A percentile compares a stretch with the other conserved stretches of the same genome.
Conservation (phyloP, 345 rosid species). For the Orychophragmus violaceus region DNA sequence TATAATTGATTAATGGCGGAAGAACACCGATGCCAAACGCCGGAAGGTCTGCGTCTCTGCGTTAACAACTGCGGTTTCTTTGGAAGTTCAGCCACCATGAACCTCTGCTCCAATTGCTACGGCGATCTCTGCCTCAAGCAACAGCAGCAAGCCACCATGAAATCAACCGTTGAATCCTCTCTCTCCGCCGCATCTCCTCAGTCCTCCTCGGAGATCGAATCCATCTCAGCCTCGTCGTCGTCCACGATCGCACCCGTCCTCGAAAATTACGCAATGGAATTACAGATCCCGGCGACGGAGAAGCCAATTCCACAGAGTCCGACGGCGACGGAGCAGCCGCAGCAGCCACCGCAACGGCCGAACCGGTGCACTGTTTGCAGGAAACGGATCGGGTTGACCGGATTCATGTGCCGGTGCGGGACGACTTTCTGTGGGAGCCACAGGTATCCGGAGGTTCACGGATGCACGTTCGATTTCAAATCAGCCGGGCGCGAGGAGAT, state of each 20-base stretch:
- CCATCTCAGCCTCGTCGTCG: conserved; percentile 2
- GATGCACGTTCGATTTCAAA: conserved; percentile 46
- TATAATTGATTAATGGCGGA: conserved; percentile 34
- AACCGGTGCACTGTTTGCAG: conserved; percentile 43
- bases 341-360: conserved; percentile 22
- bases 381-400: conserved; percentile 50
- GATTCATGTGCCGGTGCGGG: conserved; percentile 44
- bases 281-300: background rate
- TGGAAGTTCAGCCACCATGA: conserved; percentile 50
- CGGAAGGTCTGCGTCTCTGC: conserved; percentile 49
- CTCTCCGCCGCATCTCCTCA: conserved; percentile 29
- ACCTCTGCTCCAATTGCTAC: conserved; percentile 53
- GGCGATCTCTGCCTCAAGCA: conserved; percentile 37
- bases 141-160: conserved; percentile 37
- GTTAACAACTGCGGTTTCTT: conserved; percentile 48
- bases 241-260: conserved; percentile 6
- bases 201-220: conserved; percentile 16
- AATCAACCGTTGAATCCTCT: conserved; percentile 38
- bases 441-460: conserved; percentile 50
- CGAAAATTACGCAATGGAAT: background rate
- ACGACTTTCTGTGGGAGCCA: conserved; percentile 46
- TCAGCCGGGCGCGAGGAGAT: conserved; percentile 47
- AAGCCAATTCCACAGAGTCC: background rate
- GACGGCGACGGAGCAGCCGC: background rate
- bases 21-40: conserved; percentile 47